Conservation (phyloP, 2,329 filamentous ascomycete genomes). For the Alternaria sp. region DNA sequence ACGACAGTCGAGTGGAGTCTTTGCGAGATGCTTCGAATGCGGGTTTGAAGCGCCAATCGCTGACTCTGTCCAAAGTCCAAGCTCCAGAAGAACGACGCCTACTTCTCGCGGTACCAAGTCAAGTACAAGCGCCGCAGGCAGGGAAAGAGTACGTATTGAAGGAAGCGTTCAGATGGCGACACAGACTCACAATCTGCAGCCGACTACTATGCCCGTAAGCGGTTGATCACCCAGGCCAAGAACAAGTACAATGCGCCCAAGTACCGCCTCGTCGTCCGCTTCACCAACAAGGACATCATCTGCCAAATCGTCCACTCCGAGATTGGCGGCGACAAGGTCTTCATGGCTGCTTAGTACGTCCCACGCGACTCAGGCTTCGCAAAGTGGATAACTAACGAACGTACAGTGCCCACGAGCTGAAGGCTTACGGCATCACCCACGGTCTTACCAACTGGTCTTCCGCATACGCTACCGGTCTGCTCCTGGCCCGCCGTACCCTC, state of each 20-base stretch:
- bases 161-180: background rate
- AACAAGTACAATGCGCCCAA: constrained; percentile 99
- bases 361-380: background rate
- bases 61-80: constrained; percentile 96
- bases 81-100: constrained; percentile 95
- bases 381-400: constrained; percentile 17
- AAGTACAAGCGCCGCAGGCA: constrained; percentile 98
- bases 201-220: constrained; percentile 99
- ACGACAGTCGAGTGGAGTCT: constrained; percentile 48
- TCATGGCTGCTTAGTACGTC: constrained; percentile 58
- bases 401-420: constrained; percentile 83
- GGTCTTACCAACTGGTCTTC: constrained; percentile 99
- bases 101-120: constrained; percentile 99
- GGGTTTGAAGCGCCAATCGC: constrained; percentile 99
- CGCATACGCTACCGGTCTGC: constrained; percentile 94
- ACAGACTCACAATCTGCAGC: constrained; percentile 69
- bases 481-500: constrained; percentile 94
- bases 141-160: constrained; percentile 89
- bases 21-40: constrained; percentile 91
- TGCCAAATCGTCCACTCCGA: constrained; percentile 96
- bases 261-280: constrained; percentile 99
- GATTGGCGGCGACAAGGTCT: constrained; percentile 97
- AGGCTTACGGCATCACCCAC: constrained; percentile 96
- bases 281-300: constrained; percentile 99
- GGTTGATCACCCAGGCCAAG: constrained; percentile 99